Conservation (phyloP, 2,329 filamentous ascomycete genomes). For the Sporothrix phasma region DNA sequence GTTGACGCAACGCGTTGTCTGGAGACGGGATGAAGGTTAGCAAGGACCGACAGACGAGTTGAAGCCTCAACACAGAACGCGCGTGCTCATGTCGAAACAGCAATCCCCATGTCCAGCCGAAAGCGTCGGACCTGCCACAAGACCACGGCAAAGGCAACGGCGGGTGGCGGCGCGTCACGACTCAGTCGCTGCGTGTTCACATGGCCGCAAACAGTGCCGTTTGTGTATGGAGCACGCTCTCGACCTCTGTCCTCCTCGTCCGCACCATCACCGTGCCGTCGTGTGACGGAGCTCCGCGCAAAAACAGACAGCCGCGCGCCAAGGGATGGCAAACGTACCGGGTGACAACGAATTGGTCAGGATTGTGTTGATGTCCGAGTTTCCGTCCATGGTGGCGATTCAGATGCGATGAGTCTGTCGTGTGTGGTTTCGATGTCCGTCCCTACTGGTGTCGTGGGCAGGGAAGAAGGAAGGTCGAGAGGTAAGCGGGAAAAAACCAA, state of each 20-base stretch:
- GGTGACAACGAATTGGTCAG: constrained; percentile 93
- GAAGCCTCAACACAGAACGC: constrained; percentile 11
- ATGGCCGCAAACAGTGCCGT: constrained; percentile 15
- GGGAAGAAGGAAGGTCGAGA: background rate
- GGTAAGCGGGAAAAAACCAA: constrained; percentile 7
- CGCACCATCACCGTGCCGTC: background rate
- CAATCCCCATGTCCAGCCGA: background rate
- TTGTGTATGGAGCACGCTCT: background rate
- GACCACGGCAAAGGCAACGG: background rate
- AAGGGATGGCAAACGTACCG: constrained; percentile 48
- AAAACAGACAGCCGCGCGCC: constrained; percentile 13
- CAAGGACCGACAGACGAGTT: background rate
- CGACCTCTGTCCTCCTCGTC: background rate
- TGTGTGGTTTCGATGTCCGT: constrained; percentile 11
- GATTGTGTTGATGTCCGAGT: constrained; percentile 92
- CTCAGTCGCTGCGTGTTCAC: constrained; percentile 23
- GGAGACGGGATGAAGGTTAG: constrained; percentile 10
- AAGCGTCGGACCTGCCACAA: background rate
- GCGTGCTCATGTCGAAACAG: background rate
- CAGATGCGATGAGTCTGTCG: background rate
- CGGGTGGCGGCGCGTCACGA: constrained; percentile 10
- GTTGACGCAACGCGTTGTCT: constrained; percentile 86
- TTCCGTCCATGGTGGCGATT: constrained; percentile 52
- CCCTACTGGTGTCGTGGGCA: constrained; percentile 6
- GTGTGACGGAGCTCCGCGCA: constrained; percentile 15